Evolutionary conservation across 164 flowering plant species (phyloP), one percentile per base, ranked within the genome.

Genomic region (Vitis amurensis): DNA sequence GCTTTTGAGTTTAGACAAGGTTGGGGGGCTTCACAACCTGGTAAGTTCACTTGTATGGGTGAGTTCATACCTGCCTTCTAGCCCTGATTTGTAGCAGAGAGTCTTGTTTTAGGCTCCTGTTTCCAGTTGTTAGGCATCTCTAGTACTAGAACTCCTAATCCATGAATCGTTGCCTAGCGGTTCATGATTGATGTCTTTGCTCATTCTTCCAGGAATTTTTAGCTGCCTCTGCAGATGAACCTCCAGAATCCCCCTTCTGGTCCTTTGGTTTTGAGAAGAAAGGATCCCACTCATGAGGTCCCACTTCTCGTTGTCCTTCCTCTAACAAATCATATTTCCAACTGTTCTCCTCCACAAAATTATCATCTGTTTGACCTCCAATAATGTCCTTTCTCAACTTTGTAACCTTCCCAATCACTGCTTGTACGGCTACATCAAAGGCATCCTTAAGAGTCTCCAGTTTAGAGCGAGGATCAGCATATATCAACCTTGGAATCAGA

Each of bases 251-350:
- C 11, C 64, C 81, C 31, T 75, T 73, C 2, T 77, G 89, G 65
- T 86, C 84, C 75, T 92, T 91, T 47, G 92, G 93, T 67, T 90
- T 87, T 3, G 97, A 87, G 82, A 94, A 94, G 84, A 89, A 88
- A 15, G 97, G 97, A 74, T 94, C 98, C 98, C 97, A 94, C 65
- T 87, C 97, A 74, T 92, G 99, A 58, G 80, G 77, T 61, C 95
- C 97, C 19, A 85, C 89, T 55, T 82, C 81, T 9, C 83, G 84
- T 67, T 89, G 89, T 48, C 97, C 99, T 72, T 88, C 97, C 37
- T 91, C 99, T 60, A 89, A 61, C 61, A 95, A 80, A 12, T 77
- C 93, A 76, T 91, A 93, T 69, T 93, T 91, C 98, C 99, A 95
- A 68, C 94, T 90, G 71, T 84, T 84, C 80, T 91, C 98, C 77